A percentile compares a stretch with the other conserved stretches of the same genome.
Evolutionary conservation across 768 basidiomycete species (phyloP).

Genomic region (Lepiota venenata): DNA sequence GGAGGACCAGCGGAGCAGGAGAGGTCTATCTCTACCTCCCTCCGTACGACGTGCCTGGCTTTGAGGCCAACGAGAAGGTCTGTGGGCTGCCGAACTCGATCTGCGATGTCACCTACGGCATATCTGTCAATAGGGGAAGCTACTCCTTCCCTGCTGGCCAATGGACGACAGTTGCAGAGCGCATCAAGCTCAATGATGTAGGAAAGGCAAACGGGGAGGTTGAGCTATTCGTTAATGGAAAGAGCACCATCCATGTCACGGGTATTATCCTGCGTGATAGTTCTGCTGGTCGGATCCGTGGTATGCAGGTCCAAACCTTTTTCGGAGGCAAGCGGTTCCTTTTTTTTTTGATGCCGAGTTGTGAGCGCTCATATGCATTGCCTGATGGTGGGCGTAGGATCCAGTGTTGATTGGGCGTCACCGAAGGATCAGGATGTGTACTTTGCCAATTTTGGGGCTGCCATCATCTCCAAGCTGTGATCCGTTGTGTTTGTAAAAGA

Average conservation of each 20-base stretch:
- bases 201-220: constrained; percentile 64
- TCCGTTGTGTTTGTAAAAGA: background rate
- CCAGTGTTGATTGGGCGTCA: constrained; percentile 45
- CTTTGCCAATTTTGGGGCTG: constrained; percentile 62
- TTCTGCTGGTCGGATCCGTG: constrained; percentile 45
- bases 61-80: constrained; percentile 38
- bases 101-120: constrained; percentile 38
- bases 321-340: constrained; percentile 48
- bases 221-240: constrained; percentile 55
- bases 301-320: constrained; percentile 66
- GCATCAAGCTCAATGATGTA: constrained; percentile 65
- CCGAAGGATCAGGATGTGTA: constrained; percentile 53
- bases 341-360: background rate
- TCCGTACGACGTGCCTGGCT: constrained; percentile 29
- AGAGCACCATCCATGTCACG: constrained; percentile 47
- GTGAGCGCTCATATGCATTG: background rate
- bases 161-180: constrained; percentile 62
- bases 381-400: constrained; percentile 29
- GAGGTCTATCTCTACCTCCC: constrained; percentile 68
- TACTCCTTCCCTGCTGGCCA: constrained; percentile 54
- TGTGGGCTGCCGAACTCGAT: constrained; percentile 40
- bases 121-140: constrained; percentile 19
- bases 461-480: constrained; percentile 26
- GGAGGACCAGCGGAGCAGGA: constrained; percentile 50
- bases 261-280: constrained; percentile 49